Evolutionary conservation across 306 rosid species (phyloP).

Genomic region (Corylus avellana): DNA sequence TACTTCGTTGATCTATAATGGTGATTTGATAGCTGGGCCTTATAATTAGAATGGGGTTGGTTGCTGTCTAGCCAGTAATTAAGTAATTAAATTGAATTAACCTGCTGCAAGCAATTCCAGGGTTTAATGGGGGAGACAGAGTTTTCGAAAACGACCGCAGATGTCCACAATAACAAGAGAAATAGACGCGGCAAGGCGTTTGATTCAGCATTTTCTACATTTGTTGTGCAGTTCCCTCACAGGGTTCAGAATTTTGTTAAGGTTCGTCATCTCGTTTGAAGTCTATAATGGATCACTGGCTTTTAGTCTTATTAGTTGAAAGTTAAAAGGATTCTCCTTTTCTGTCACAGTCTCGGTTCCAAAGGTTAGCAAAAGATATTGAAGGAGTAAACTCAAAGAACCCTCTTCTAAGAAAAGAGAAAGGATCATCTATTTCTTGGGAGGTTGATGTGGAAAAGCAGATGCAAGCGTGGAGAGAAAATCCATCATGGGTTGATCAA

Average conservation of each 20-base stretch:
- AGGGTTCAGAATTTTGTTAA: constrained; percentile 65
- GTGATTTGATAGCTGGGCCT: neutral
- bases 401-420: constrained; percentile 36
- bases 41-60: neutral
- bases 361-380: constrained; percentile 53
- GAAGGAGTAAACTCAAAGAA: constrained; percentile 34
- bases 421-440: constrained; percentile 38
- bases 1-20: neutral
- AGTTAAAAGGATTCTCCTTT: neutral
- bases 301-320: constrained; percentile 5
- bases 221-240: constrained; percentile 67
- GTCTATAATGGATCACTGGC: constrained; percentile 13
- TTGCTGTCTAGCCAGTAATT: neutral
- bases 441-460: constrained; percentile 79
- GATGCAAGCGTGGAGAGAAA: constrained; percentile 82
- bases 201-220: constrained; percentile 51
- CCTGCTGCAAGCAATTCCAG: constrained; percentile 32
- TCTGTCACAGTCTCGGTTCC: constrained; percentile 61
- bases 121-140: constrained; percentile 59
- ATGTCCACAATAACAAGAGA: constrained; percentile 41
- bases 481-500: constrained; percentile 83
- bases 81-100: constrained; percentile 3
- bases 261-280: constrained; percentile 42
- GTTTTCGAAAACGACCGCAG: constrained; percentile 38
- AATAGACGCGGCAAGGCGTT: constrained; percentile 40